Evolutionary conservation across 192 early-diverging fungal genomes (phyloP), one percentile per base, ranked within the genome.

Genomic region (Coemansia sp.): DNA sequence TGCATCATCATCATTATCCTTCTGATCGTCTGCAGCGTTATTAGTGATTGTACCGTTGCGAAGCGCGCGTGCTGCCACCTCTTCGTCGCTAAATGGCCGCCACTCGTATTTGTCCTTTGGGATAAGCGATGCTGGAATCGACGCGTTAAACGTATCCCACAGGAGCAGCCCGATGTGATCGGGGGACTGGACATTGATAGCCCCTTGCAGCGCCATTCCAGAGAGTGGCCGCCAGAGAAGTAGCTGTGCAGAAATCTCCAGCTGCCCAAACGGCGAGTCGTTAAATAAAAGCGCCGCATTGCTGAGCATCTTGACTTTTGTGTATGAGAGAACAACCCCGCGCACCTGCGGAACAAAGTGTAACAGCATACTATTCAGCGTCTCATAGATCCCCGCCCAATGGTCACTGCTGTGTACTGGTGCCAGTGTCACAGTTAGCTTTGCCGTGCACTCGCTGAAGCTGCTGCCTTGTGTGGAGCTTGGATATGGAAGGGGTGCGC

Each of bases 81-180:
- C 76, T 22, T 81, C 72, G 62, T 81, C 78, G 72, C 71, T 78
- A 64, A 78, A 83, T 39, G 80, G 74, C 64, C 77, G 68, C 89
- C 88, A 95, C 62, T 86, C 83, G 71, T 90, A 98, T 72, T 85
- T 87, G 61, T 80, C 78, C 61, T 85, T 79, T 27, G 88, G 90
- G 46, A 98, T 92, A 62, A 88, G 82, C 59, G 90, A 88, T 17
- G 89, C 84, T 4, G 96, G 89, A 36, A 98, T 96, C 17, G 94
- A 95, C 22, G 95, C 96, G 67, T 98, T 98, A 84, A 98, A 95
- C 7, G 94, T 90, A 46, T 93, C 91, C 76, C 95, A 93, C 56
- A 98, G 84, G 52, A 98, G 84, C 24, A 95, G 82, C 68, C 95
- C 96, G 71, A 98, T 91, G 64, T 98, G 96, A 74, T 95, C 93